These are phyloP conservation scores for Scedosporium apiospermum DNA, from an alignment of 2,329 filamentous ascomycete genomes.

Conservation along the genomic window DNA sequence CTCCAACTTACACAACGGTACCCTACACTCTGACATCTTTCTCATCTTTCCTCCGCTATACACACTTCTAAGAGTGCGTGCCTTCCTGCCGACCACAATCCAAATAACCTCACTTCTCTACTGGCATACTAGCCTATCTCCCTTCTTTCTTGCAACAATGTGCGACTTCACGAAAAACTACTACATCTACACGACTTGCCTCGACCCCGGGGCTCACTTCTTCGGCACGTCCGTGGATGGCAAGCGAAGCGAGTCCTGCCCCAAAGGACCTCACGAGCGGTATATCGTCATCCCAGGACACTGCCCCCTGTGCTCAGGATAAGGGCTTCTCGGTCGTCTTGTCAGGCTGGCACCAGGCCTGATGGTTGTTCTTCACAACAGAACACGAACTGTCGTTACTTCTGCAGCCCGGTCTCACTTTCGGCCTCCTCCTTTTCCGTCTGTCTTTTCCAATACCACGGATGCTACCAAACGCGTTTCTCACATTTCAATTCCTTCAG, in stretches of 20 bases:
- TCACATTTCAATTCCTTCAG: background rate
- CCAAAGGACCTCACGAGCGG: constrained; percentile 59
- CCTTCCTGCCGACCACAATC: too few species aligned
- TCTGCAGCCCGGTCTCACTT: background rate
- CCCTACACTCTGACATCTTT: too few species aligned
- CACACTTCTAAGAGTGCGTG: too few species aligned
- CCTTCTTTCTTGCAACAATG: constrained; percentile 24
- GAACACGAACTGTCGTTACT: background rate
- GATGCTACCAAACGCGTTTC: background rate
- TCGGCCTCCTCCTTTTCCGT: background rate
- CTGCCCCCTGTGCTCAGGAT: constrained; percentile 37
- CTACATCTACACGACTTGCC: constrained; percentile 65
- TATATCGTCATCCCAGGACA: constrained; percentile 61
- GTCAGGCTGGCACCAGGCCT: background rate
- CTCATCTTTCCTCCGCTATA: too few species aligned
- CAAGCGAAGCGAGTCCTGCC: constrained; percentile 47
- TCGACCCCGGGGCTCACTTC: constrained; percentile 61
- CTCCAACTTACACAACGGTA: too few species aligned
- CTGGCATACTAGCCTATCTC: too few species aligned
- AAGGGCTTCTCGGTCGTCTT: constrained; percentile 9
- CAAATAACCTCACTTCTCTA: too few species aligned
- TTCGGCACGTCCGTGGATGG: constrained; percentile 62
- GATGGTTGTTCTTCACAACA: background rate
- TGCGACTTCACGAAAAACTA: constrained; percentile 65
- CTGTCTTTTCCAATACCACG: background rate